Conservation (phyloP, 2,329 filamentous ascomycete genomes). For the Fusarium transvaalense region DNA sequence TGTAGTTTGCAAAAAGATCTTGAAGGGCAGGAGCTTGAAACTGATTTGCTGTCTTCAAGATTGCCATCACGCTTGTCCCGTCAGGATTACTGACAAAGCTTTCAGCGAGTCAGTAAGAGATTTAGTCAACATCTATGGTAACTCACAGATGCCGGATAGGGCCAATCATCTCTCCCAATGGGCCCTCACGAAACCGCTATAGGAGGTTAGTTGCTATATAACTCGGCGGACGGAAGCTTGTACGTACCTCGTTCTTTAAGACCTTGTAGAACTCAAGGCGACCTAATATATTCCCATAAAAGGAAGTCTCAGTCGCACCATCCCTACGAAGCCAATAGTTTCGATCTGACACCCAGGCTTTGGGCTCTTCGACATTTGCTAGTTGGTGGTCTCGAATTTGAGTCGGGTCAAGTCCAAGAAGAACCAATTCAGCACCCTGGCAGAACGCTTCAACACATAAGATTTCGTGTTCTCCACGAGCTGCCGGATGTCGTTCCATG, state of each 20-base stretch:
- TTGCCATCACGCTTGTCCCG: background rate
- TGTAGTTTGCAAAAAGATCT: conserved; percentile 23
- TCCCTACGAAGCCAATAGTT: background rate
- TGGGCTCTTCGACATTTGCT: background rate
- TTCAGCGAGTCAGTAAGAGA: background rate
- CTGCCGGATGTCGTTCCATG: background rate
- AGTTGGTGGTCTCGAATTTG: background rate
- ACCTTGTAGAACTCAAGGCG: background rate
- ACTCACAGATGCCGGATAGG: background rate
- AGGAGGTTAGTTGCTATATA: background rate
- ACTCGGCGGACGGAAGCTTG: too few relatives aligned
- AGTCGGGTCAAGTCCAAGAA: background rate
- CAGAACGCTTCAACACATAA: conserved; percentile 2
- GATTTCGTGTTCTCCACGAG: background rate
- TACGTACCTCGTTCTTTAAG: background rate
- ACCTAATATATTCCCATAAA: background rate
- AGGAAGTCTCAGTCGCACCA: rapidly evolving
- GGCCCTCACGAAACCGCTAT: background rate
- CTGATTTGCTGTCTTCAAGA: conserved; percentile 12
- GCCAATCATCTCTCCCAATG: background rate
- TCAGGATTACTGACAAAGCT: conserved; percentile 36
- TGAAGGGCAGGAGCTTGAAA: conserved; percentile 7
- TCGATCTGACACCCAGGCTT: conserved; percentile 1
- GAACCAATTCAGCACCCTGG: background rate
- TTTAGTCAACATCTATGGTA: background rate